Conservation (phyloP, 2,329 filamentous ascomycete species). For the Dactylellina haptotyla region DNA sequence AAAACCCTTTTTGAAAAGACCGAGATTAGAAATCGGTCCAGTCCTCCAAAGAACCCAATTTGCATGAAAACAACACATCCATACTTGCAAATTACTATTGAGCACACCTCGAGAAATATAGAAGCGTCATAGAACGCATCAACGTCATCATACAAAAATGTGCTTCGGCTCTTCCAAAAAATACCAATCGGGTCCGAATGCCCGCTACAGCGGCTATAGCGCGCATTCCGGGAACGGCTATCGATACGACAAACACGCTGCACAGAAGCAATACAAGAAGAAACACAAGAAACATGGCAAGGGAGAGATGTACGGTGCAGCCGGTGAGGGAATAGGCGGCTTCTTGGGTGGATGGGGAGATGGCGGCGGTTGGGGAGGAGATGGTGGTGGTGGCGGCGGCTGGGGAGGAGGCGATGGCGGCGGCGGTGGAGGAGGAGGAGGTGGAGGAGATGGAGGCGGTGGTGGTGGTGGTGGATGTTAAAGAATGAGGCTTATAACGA, state of each 20-base stretch:
- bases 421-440: conserved; percentile 2
- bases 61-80: too few species aligned
- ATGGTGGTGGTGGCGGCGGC: conserved; percentile 1
- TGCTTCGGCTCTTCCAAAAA: conserved; percentile 49
- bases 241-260: conserved; percentile 23
- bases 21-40: too few species aligned
- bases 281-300: conserved; percentile 13
- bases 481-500: background rate
- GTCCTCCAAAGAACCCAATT: too few species aligned
- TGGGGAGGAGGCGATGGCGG: background rate
- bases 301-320: background rate
- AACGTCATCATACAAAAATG: conserved; percentile 25
- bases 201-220: conserved; percentile 40
- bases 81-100: too few species aligned
- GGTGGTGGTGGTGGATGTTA: conserved; percentile 5
- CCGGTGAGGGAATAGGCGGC: conserved; percentile 20
- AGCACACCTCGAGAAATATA: too few species aligned
- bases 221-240: conserved; percentile 12
- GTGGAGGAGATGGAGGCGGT: conserved; percentile 6
- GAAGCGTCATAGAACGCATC: background rate
- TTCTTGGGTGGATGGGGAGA: conserved; percentile 21
- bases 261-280: conserved; percentile 31
- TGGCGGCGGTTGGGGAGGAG: conserved; percentile 1
- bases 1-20: too few species aligned
- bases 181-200: conserved; percentile 22